Conservation (phyloP, 2,329 filamentous ascomycete genomes). For the Aspergillus thermomutatus region DNA sequence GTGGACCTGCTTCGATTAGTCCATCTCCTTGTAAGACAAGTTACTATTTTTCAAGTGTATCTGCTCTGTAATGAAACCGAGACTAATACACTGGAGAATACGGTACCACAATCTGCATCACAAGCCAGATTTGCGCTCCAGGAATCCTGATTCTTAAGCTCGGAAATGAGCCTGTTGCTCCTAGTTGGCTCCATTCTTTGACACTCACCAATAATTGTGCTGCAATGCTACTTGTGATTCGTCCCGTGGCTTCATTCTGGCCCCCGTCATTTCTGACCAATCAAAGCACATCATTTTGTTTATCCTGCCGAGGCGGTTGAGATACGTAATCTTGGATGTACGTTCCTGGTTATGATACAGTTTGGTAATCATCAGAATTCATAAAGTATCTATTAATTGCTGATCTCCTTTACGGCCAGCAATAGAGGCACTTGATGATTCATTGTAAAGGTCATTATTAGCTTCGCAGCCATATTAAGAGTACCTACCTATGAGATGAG, state of each 20-base stretch:
- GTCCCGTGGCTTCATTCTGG: constrained; percentile 1
- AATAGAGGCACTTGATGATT: too few relatives aligned
- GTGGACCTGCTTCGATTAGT: too few relatives aligned
- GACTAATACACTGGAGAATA: background rate
- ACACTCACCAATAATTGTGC: constrained; percentile 11
- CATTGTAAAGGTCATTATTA: background rate
- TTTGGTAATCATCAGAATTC: background rate
- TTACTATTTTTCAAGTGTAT: constrained; percentile 1
- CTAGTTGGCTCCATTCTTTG: constrained; percentile 13
- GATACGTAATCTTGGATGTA: background rate
- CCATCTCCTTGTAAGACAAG: constrained; percentile 18
- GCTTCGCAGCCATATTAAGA: background rate
- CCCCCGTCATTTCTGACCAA: constrained; percentile 2
- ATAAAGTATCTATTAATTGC: background rate
- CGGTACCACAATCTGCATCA: background rate
- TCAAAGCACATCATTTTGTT: constrained; percentile 3
- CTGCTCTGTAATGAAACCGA: background rate
- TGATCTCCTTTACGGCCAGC: background rate
- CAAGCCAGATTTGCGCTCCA: background rate
- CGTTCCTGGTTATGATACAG: background rate
- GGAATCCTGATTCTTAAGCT: constrained; percentile 8
- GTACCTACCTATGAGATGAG: background rate
- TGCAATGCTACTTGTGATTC: constrained; percentile 6
- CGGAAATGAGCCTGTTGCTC: constrained; percentile 10
- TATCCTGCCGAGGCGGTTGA: background rate